phyloP scores from a whole-genome alignment of 2,329 filamentous ascomycete species.

The Trichocomaceae sp. region DNA sequence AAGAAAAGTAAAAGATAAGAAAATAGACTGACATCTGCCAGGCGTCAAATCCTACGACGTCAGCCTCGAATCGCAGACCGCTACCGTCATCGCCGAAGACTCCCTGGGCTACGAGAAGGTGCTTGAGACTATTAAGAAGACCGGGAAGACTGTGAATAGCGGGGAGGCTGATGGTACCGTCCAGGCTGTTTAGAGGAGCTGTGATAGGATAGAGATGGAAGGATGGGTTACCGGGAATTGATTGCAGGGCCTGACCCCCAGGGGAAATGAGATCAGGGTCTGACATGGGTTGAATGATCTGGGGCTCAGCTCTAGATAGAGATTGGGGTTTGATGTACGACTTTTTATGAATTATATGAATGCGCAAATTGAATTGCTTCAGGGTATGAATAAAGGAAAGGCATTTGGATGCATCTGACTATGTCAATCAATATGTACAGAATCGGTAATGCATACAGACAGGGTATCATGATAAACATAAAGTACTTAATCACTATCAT shows the following conservation, averaged over 20 bases:
- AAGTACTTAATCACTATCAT: background rate
- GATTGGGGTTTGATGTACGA: background rate
- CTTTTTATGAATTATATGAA: background rate
- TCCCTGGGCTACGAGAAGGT: conserved; percentile 71
- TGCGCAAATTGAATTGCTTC: background rate
- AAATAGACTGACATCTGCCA: conserved; percentile 32
- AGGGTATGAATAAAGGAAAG: background rate
- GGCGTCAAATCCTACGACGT: conserved; percentile 84
- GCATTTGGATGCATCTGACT: background rate
- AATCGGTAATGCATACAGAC: background rate
- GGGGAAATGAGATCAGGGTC: background rate
- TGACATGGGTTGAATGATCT: background rate
- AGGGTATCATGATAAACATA: conserved; percentile 11
- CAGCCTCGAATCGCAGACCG: conserved; percentile 77
- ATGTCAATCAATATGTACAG: background rate
- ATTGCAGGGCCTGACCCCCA: too few species aligned
- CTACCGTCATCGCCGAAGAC: conserved; percentile 65
- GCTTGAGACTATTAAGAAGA: conserved; percentile 85
- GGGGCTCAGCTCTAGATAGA: background rate
- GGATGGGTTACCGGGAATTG: background rate
- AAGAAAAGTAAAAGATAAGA: too few species aligned
- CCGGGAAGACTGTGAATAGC: conserved; percentile 82
- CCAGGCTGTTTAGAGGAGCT: conserved; percentile 27
- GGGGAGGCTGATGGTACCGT: conserved; percentile 40
- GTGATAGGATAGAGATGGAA: background rate